Conservation (phyloP, 129 eudicot species). For the Kitagawia praeruptora region DNA sequence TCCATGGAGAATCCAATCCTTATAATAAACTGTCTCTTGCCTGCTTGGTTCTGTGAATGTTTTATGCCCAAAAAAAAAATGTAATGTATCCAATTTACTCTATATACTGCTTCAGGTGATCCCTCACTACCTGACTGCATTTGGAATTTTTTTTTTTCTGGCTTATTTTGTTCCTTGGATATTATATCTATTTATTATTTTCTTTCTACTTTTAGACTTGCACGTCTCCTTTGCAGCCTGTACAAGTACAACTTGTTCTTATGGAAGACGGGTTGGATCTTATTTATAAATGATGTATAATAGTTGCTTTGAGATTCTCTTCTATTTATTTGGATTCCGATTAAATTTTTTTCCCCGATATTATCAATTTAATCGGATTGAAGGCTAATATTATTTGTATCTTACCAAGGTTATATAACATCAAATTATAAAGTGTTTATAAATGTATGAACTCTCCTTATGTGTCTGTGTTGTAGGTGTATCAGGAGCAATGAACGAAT, state of each 20-base stretch:
- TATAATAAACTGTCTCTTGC: not conserved
- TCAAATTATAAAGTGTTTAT: not conserved
- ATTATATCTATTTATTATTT: not conserved
- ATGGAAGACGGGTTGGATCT: too few species aligned
- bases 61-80: not conserved
- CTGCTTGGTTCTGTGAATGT: not conserved
- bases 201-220: not conserved
- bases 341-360: not conserved
- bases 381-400: not conserved
- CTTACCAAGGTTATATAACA: not conserved
- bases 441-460: not conserved
- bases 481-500: conserved; percentile 91
- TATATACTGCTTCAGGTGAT: not conserved
- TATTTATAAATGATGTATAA: too few species aligned
- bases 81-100: not conserved
- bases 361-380: not conserved
- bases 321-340: not conserved
- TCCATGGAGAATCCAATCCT: not conserved
- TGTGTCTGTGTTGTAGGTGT: conserved; percentile 45
- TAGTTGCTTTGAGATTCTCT: not conserved
- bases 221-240: not conserved
- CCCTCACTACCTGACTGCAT: not conserved
- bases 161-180: not conserved
- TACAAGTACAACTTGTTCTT: too few species aligned
- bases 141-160: not conserved